phyloP scores from a whole-genome alignment of 805 yeast genomes.

The Lipomyces sp. region DNA sequence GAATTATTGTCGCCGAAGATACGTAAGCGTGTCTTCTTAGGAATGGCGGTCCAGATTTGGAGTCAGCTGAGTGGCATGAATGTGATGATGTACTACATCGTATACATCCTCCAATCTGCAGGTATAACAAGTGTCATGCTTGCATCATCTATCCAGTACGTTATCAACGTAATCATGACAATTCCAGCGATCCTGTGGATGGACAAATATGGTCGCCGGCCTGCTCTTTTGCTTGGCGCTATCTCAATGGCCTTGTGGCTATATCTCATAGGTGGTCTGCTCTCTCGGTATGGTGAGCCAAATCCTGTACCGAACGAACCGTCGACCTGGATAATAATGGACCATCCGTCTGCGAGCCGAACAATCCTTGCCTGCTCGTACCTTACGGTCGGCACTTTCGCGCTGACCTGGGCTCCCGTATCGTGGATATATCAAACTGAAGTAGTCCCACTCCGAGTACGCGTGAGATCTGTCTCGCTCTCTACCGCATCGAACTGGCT shows the following conservation, averaged over 20 bases:
- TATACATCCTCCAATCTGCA: slow-evolving; percentile 53
- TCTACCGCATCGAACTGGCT: slow-evolving; percentile 72
- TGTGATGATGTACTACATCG: slow-evolving; percentile 55
- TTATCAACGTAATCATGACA: slow-evolving; percentile 57
- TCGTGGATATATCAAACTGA: slow-evolving; percentile 74
- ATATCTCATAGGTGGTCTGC: slow-evolving; percentile 70
- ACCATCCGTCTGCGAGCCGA: slow-evolving; percentile 56
- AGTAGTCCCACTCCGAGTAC: slow-evolving; percentile 61
- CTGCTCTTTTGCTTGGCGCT: slow-evolving; percentile 64
- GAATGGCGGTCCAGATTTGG: slow-evolving; percentile 41
- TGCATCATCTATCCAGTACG: slow-evolving; percentile 52
- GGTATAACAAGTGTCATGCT: slow-evolving; percentile 56
- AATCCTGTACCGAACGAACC: slow-evolving; percentile 55
- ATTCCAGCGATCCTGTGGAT: slow-evolving; percentile 59
- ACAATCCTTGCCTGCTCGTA: slow-evolving; percentile 57
- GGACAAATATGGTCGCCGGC: slow-evolving; percentile 71
- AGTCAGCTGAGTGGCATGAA: slow-evolving; percentile 51
- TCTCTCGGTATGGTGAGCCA: slow-evolving; percentile 51
- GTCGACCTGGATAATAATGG: slow-evolving; percentile 50
- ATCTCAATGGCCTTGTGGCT: slow-evolving; percentile 65
- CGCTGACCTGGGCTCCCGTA: slow-evolving; percentile 57
- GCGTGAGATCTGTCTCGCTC: slow-evolving; percentile 65
- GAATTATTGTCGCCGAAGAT: slow-evolving; percentile 25
- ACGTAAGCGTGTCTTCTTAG: slow-evolving; percentile 49
- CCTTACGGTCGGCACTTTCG: slow-evolving; percentile 63